Evolutionary conservation across 2,329 filamentous ascomycete genomes (phyloP), one percentile per base, ranked within the genome.

Genomic region (Tolypocladium paradoxum): DNA sequence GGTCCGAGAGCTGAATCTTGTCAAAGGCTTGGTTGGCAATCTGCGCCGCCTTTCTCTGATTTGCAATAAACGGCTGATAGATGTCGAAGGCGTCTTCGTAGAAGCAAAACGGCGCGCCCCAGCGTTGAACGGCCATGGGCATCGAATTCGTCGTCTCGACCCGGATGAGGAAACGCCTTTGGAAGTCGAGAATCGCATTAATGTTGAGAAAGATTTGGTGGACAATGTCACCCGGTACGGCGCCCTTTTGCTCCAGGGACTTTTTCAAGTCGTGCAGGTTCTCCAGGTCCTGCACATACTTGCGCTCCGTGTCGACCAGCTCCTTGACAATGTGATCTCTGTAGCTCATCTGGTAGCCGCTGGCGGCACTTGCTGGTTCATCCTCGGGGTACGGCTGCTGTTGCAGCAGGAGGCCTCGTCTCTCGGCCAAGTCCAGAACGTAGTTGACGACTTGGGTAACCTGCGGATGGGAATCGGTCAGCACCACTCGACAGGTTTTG

Each of bases 121-220:
- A 99, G 67, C 92, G 87, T 68, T 99, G 93, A 56, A 82, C 77
- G 4, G 79, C 73, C 56, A 85, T 78, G 0, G 88, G 80, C 71
- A 90, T 82, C 4, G 88, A 90, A 64, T 97, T 96, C 37, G 91
- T 95, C 31, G 95, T 95, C 72, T 99, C 93, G 57, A 99, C 88
- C 53, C 90, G 86, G 63, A 99, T 97, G 48, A 99, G 76, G 64
- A 99, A 97, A 31, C 91, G 83, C 57, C 95, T 85, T 66, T 97
- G 92, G 66, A 96, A 96, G 69, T 99, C 93, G 51, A 99, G 79
- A 48, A 99, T 88, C 33, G 88, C 84, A 67, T 97, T 96, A 65
- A 97, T 83, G 70, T 99, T 99, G 56, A 97, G 78, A 71, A 99
- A 99, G 57, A 99, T 96, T 64, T 91, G 84, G 71, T 97, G 91